These are phyloP conservation scores for Trebouxiophyceae sp. DNA, from an alignment of 163 green algal species.

Conservation along the genomic window DNA sequence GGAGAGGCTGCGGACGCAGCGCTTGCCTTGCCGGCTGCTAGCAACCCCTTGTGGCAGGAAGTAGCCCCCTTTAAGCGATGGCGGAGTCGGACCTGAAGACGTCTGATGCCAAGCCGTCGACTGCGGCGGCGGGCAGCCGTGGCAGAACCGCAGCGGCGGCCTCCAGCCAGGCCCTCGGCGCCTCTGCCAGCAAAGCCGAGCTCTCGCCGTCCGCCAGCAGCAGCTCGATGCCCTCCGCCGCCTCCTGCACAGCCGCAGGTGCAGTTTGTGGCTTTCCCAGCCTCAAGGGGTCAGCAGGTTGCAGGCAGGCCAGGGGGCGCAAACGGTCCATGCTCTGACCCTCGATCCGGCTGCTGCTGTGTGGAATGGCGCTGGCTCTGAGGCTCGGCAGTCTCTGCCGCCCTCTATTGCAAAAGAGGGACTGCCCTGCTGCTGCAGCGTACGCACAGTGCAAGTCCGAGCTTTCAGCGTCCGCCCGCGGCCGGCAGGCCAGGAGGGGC, in stretches of 20 bases:
- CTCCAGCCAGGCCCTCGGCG: neutral
- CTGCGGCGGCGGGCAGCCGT: neutral
- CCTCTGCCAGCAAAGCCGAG: neutral
- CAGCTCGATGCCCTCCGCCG: neutral
- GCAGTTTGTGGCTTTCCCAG: neutral
- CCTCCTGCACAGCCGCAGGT: neutral
- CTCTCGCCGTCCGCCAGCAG: neutral
- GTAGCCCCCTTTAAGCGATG: neutral
- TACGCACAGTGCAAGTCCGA: no score
- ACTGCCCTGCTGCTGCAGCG: no score
- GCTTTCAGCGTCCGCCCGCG: no score
- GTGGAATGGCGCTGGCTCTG: no score
- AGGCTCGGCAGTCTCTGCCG: neutral
- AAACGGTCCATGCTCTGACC: no score
- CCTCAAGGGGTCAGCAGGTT: neutral
- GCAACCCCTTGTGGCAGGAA: no score
- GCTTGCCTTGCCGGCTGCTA: no score
- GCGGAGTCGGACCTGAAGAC: neutral
- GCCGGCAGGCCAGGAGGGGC: no score
- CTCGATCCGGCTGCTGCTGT: no score
- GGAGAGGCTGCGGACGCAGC: no score
- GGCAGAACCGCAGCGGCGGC: neutral
- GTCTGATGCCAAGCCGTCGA: neutral
- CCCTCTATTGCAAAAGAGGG: neutral
- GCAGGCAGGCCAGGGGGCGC: no score